phyloP scores from a whole-genome alignment of 2,329 filamentous ascomycete species.

The Aspergillus latus region DNA sequence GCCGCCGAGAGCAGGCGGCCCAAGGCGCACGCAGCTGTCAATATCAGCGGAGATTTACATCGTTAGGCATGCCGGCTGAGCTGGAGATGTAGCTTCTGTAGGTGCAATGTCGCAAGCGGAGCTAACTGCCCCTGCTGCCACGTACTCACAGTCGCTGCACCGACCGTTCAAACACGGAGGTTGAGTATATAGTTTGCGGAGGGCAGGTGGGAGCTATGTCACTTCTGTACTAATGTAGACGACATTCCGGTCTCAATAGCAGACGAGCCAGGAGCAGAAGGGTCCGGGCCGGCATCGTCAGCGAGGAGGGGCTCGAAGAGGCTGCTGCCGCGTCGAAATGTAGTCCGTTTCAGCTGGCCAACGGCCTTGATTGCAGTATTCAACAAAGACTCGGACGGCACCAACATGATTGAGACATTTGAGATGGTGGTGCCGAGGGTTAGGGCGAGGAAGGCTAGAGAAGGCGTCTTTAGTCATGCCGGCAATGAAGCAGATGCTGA shows the following conservation, averaged over 20 bases:
- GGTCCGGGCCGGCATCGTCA: conserved; percentile 27
- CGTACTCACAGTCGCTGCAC: too few species aligned
- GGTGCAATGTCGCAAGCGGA: too few species aligned
- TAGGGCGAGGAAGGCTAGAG: background rate
- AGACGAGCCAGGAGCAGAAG: conserved; percentile 17
- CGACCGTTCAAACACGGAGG: too few species aligned
- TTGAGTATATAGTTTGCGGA: too few species aligned
- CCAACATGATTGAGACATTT: background rate
- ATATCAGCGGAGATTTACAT: too few species aligned
- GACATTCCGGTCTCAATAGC: conserved; percentile 9
- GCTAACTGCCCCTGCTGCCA: too few species aligned
- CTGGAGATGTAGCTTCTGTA: too few species aligned
- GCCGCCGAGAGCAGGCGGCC: too few species aligned
- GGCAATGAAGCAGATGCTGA: too few species aligned
- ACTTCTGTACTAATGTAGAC: conserved; percentile 19
- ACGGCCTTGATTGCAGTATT: background rate
- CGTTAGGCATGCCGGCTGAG: too few species aligned
- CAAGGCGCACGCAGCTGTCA: too few species aligned
- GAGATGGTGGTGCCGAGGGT: background rate
- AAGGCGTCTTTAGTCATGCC: too few species aligned
- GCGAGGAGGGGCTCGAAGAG: conserved; percentile 19
- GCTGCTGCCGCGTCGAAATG: conserved; percentile 12
- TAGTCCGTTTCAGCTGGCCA: conserved; percentile 27
- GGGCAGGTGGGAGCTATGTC: conserved; percentile 9
- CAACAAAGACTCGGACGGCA: background rate